Base-by-base conservation (phyloP, 2,329 filamentous ascomycete genomes). In the Pseudovirgaria hyperparasitica region DNA sequence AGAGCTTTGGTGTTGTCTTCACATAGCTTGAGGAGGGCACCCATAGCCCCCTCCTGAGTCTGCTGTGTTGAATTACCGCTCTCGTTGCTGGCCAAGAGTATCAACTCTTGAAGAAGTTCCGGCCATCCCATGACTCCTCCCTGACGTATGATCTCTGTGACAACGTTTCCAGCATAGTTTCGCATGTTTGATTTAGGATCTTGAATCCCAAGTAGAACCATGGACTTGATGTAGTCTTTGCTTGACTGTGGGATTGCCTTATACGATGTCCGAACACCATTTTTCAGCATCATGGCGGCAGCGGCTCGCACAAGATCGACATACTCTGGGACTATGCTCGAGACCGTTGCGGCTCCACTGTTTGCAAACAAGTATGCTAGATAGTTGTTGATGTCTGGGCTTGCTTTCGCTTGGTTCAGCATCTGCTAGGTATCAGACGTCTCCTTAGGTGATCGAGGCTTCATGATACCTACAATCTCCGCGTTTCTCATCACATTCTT, bases 341-440 rank as follows among this genome's bases (percentile, higher is more conserved):
- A 62, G 48, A 81, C 61, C 36, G 64, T 73, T 30, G 63, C 56
- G 24, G 79, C 72, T 37, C 74, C 66, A 30, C 72, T 53, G 42
- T 71, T 84, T 33, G 81, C 82, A 56, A 92, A 82, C 36, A 98
- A 71, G 56, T 81, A 94, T 41, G 82, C 81, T 23, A 98, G 75
- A 56, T 98, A 98, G 60, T 96, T 96, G 63, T 92, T 87, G 63
- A 94, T 82, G 54, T 96, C 87, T 25, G 86, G 86, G 8, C 82
- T 90, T 27, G 67, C 62, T 52, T 82, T 92, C 34, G 87, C 90
- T 60, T 92, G 81, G 39, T 73, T 67, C 43, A 98, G 81, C 82
- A 96, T 92, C 90, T 96, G 31, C 28, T 19, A 25, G 31, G 26
- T 27, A 41, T 54, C 35, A 48, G 45, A 40, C 44, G 31, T 34